Conservation (phyloP, 2,329 filamentous ascomycete genomes). For the Zymoseptoria pseudotritici region DNA sequence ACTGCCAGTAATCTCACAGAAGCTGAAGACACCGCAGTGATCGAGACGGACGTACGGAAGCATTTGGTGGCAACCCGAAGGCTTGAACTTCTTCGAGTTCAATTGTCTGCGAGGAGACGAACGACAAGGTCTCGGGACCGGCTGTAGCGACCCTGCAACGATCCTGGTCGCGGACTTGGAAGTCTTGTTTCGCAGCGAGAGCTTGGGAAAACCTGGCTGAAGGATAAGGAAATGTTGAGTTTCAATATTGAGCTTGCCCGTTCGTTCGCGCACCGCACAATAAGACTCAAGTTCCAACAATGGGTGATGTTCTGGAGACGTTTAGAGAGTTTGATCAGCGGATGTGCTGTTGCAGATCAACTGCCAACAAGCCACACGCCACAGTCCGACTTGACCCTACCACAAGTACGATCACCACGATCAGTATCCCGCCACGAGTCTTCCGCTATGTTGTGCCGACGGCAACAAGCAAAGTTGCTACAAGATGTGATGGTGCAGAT, state of each 20-base stretch:
- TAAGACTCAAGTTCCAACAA: neutral
- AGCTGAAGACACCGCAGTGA: neutral
- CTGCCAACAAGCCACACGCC: neutral
- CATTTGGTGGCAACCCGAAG: neutral
- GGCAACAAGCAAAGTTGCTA: too few relatives aligned
- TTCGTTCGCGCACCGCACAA: too few relatives aligned
- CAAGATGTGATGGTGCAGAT: neutral
- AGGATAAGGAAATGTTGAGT: neutral
- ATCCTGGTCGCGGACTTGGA: neutral
- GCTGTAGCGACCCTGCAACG: neutral
- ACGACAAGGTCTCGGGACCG: neutral
- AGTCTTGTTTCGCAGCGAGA: neutral
- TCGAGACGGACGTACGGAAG: neutral
- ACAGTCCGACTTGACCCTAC: neutral
- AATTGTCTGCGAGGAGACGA: neutral
- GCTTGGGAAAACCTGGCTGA: neutral
- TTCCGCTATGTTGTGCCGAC: too few relatives aligned
- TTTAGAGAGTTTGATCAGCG: neutral
- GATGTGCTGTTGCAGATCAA: neutral
- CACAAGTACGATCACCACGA: too few relatives aligned
- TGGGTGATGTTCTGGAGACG: neutral
- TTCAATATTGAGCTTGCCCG: neutral
- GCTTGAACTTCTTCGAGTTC: neutral
- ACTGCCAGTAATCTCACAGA: neutral
- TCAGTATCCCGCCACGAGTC: too few relatives aligned